phyloP scores from a whole-genome alignment of 2,329 filamentous ascomycete species.

The Penicillium corylophilum region DNA sequence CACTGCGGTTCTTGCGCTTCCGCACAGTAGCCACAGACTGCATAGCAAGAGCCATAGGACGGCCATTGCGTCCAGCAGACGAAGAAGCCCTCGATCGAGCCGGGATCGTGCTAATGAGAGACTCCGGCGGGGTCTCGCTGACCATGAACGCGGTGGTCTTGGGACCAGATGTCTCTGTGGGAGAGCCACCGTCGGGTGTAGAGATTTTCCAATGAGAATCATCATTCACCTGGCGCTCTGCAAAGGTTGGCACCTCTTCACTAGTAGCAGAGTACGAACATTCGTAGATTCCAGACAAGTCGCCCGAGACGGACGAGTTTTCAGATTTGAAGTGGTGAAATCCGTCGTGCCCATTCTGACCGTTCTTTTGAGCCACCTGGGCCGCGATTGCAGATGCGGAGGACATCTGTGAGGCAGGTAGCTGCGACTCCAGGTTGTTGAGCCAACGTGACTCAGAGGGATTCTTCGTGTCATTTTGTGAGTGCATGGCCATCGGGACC shows the following conservation, averaged over 20 bases:
- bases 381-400: conserved; percentile 23
- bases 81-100: conserved; percentile 25
- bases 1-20: conserved; percentile 37
- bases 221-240: conserved; percentile 33
- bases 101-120: conserved; percentile 26
- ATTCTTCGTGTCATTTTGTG: conserved; percentile 25
- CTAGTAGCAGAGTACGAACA: conserved; percentile 33
- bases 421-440: conserved; percentile 33
- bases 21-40: conserved; percentile 33
- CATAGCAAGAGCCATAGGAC: conserved; percentile 32
- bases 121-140: conserved; percentile 34
- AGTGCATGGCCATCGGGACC: conserved; percentile 17
- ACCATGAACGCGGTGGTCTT: conserved; percentile 38
- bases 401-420: conserved; percentile 30
- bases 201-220: conserved; percentile 30
- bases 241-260: conserved; percentile 30
- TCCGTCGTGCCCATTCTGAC: conserved; percentile 24
- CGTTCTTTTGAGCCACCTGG: conserved; percentile 20
- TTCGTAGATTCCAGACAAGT: conserved; percentile 34
- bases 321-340: conserved; percentile 36
- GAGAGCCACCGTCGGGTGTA: conserved; percentile 25
- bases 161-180: conserved; percentile 20
- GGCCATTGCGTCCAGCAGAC: conserved; percentile 23
- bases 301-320: conserved; percentile 38
- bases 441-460: conserved; percentile 34